Evolutionary conservation across 176 grass and related monocot genomes (phyloP).

Genomic region (Oryza officinalis): DNA sequence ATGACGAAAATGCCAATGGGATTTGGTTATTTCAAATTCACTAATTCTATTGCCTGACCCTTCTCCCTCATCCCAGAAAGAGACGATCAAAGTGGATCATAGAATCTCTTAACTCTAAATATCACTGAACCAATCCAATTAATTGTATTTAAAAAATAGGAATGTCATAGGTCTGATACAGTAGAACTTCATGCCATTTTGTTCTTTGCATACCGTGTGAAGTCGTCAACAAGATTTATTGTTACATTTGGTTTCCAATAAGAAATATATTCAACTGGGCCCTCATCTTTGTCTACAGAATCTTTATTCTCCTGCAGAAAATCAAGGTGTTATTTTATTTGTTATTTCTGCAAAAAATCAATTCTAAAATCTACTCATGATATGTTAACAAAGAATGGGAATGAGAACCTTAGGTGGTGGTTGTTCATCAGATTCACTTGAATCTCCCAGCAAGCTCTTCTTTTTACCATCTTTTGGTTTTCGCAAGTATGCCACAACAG

Average conservation of each 20-base stretch:
- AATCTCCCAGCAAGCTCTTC: conserved; percentile 90
- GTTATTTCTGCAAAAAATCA: conserved; percentile 37
- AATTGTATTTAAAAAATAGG: neutral
- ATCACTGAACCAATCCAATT: neutral
- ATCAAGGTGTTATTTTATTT: neutral
- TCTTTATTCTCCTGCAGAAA: conserved; percentile 60
- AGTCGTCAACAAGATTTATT: conserved; percentile 93
- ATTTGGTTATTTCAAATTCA: neutral
- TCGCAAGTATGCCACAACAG: conserved; percentile 75
- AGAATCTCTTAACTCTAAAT: conserved; percentile 1
- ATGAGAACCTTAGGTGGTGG: conserved; percentile 46
- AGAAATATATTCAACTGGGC: conserved; percentile 74
- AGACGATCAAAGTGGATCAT: neutral
- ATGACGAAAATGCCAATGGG: neutral
- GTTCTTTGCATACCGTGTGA: conserved; percentile 67
- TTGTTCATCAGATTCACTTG: conserved; percentile 48
- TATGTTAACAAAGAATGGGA: conserved; percentile 18
- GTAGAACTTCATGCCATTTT: neutral
- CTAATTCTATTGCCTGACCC: neutral
- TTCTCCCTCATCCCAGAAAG: neutral
- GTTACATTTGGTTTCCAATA: conserved; percentile 99
- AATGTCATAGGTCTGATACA: neutral
- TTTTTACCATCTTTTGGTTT: conserved; percentile 95
- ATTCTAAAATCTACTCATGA: conserved; percentile 1
- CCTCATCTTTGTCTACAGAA: conserved; percentile 69